phyloP scores from a whole-genome alignment of 2,329 filamentous ascomycete genomes.

The Ophiocordyceps camponoti-rufipedis region DNA sequence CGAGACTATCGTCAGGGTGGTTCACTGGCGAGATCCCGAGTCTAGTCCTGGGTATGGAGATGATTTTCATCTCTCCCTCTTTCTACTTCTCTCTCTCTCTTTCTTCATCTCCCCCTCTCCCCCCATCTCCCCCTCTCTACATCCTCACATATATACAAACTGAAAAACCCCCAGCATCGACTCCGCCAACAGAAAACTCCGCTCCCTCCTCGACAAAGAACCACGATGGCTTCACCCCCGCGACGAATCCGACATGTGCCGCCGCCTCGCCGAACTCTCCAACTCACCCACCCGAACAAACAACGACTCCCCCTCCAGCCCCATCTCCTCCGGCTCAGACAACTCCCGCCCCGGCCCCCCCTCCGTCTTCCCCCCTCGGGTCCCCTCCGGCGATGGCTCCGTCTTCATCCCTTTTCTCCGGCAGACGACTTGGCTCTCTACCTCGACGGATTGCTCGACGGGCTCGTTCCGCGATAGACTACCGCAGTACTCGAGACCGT shows the following conservation, averaged over 20 bases:
- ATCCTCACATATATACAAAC: not conserved
- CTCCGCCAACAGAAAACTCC: slow-evolving; percentile 40
- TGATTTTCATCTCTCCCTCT: no score
- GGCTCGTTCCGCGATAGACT: slow-evolving; percentile 16
- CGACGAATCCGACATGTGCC: slow-evolving; percentile 29
- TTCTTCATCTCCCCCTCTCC: no score
- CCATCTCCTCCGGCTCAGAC: not conserved
- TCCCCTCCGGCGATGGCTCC: not conserved
- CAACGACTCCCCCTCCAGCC: not conserved
- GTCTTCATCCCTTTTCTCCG: slow-evolving; percentile 12
- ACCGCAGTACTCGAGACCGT: slow-evolving; percentile 12
- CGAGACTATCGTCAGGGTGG: slow-evolving; percentile 27
- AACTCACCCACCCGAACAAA: slow-evolving; percentile 12
- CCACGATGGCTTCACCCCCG: slow-evolving; percentile 37
- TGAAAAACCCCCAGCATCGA: slow-evolving; percentile 12
- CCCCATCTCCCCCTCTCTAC: not conserved
- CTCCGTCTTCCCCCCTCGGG: no score
- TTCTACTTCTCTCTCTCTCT: no score
- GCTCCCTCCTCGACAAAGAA: slow-evolving; percentile 37
- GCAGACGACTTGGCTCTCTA: slow-evolving; percentile 17
- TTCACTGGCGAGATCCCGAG: slow-evolving; percentile 22
- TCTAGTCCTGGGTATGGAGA: slow-evolving; percentile 26
- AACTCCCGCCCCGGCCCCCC: no score
- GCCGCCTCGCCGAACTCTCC: slow-evolving; percentile 26
- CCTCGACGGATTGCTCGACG: slow-evolving; percentile 19